Evolutionary conservation across 1,139 yeast species (phyloP), one percentile per base, ranked within the genome.

Genomic region (Meyerozyma athensensis): DNA sequence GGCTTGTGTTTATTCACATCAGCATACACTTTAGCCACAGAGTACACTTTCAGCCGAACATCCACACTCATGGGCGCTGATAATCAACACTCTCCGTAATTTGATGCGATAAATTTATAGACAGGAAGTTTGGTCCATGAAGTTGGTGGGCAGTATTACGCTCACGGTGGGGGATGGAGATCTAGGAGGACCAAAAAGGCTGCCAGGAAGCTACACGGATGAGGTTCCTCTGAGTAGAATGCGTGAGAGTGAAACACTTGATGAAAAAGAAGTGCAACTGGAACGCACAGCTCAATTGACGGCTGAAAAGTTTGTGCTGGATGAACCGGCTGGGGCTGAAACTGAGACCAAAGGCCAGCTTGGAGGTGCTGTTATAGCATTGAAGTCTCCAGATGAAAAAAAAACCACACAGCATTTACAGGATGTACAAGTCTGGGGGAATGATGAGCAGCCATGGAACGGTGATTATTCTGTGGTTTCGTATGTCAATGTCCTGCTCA

Each of bases 1-100:
- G 96, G 95, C 59, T 86, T 79, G 43, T 69, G 70, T 48, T 77
- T 79, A 59, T 89, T 89, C 44, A 79, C 95, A 59, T 90, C 89
- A 19, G 95, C 83, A 56, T 89, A 92, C 22, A 89, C 96, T 47
- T 87, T 70, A n/a, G 96, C 80, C 36, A 84, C 81, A 14, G 95
- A 86, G 53, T 76, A 76, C 9, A 72, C 69, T 43, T 61, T 54
- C 38, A 61, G 53, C 35, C 16, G 34, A 10, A 30, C 19, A 31
- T 43, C 54, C 17, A 57, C 58, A 43, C 65, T 60, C 65, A 61
- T 61, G 13, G 9, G 32, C 19, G 10, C 20, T 17, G n/a, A 12
- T 24, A 12, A 24, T n/a, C 14, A 24, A 24, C 28, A 24, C 10
- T 12, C 7, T 4, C 12, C 5, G 10, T 4, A 9, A 9, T 24